Evolutionary conservation across 257 asterid species (phyloP).

Genomic region (Jaltomata sinuosa): DNA sequence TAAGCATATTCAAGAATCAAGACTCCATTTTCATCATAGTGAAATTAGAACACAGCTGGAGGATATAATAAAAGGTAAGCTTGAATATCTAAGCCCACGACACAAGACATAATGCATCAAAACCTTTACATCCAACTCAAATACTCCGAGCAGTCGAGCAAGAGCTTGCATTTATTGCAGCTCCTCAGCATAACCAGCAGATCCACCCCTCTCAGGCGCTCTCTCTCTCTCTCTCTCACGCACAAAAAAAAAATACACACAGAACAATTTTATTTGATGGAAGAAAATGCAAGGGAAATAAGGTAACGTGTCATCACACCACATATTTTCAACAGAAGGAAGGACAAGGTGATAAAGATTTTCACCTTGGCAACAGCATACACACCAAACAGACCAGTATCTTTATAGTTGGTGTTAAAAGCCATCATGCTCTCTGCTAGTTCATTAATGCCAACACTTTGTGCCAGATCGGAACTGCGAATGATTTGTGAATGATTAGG

Average conservation of each 20-base stretch:
- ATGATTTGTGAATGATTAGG: slow-evolving; percentile 19
- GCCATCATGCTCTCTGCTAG: slow-evolving; percentile 90
- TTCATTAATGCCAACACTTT: slow-evolving; percentile 62
- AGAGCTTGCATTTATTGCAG: not conserved
- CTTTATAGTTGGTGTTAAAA: slow-evolving; percentile 78
- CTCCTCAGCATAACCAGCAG: not conserved
- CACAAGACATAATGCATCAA: not conserved
- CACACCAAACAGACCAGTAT: slow-evolving; percentile 87
- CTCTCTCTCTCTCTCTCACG: not conserved
- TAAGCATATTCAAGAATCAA: not conserved
- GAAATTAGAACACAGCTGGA: not conserved
- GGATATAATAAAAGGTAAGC: not conserved
- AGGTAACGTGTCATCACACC: not conserved
- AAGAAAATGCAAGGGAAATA: not conserved
- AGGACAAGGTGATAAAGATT: not conserved
- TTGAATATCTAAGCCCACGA: not conserved
- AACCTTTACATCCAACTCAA: not conserved
- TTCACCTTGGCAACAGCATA: slow-evolving; percentile 82
- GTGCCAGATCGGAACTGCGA: slow-evolving; percentile 67
- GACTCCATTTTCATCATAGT: not conserved
- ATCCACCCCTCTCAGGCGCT: not conserved
- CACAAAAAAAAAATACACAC: not conserved
- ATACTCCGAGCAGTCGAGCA: not conserved
- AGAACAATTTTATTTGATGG: not conserved
- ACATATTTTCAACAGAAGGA: not conserved